These are phyloP conservation scores for Aspergillus carbonarius DNA, from an alignment of 2,329 filamentous ascomycete species.

Conservation along the genomic window DNA sequence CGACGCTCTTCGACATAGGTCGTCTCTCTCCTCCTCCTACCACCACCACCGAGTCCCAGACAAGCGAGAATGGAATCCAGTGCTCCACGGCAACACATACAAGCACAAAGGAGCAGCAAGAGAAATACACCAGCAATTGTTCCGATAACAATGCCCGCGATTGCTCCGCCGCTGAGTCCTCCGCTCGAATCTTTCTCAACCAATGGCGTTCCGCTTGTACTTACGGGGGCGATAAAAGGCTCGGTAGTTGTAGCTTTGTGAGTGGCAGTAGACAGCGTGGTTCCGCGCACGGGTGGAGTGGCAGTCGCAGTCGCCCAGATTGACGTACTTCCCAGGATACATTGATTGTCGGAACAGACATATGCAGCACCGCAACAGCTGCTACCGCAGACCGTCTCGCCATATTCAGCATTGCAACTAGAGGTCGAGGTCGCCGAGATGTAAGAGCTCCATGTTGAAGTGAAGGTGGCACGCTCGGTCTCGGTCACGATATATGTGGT, in stretches of 20 bases:
- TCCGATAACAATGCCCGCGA: conserved; percentile 54
- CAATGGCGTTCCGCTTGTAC: conserved; percentile 42
- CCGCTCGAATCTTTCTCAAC: conserved; percentile 33
- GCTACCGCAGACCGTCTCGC: conserved; percentile 45
- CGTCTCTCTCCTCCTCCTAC: conserved; percentile 38
- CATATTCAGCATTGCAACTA: conserved; percentile 49
- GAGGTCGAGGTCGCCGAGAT: conserved; percentile 24
- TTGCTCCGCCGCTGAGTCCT: conserved; percentile 50
- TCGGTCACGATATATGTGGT: conserved; percentile 54
- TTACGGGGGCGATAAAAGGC: conserved; percentile 46
- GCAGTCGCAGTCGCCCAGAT: conserved; percentile 39
- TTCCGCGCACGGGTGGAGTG: conserved; percentile 44
- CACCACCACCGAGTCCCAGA: conserved; percentile 38
- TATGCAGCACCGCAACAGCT: conserved; percentile 47
- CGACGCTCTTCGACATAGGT: conserved; percentile 43
- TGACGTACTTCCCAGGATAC: conserved; percentile 43
- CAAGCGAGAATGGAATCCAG: conserved; percentile 43
- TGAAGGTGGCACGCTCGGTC: conserved; percentile 55
- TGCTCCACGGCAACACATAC: conserved; percentile 43
- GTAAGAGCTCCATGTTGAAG: conserved; percentile 53
- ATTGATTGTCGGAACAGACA: conserved; percentile 43
- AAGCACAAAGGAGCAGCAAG: conserved; percentile 46
- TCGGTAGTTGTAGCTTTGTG: conserved; percentile 46
- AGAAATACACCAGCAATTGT: conserved; percentile 47
- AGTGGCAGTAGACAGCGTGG: conserved; percentile 48